Evolutionary conservation across 2,329 filamentous ascomycete genomes (phyloP).

Genomic region (Basipetospora chlamydospora): DNA sequence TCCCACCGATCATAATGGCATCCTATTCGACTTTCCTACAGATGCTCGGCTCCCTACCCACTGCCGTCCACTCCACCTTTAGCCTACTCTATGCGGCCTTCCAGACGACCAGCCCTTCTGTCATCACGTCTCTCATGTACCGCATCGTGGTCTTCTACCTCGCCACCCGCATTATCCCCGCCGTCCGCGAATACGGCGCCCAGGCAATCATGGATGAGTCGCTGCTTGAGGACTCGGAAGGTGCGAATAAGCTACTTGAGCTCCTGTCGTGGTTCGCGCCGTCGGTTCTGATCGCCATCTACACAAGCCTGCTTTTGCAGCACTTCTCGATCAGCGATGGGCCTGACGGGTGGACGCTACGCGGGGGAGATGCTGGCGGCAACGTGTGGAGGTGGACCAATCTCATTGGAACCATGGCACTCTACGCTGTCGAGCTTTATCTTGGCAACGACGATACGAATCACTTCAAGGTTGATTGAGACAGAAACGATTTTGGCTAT

Average conservation of each 20-base stretch:
- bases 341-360: constrained; percentile 66
- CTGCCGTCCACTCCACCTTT: constrained; percentile 67
- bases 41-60: constrained; percentile 68
- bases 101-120: constrained; percentile 87
- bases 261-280: constrained; percentile 90
- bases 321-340: constrained; percentile 74
- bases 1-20: constrained; percentile 96
- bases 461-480: constrained; percentile 95
- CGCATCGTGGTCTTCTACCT: constrained; percentile 91
- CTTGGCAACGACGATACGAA: constrained; percentile 74
- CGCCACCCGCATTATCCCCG: constrained; percentile 88
- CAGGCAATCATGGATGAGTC: constrained; percentile 73
- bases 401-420: constrained; percentile 69
- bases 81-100: constrained; percentile 83
- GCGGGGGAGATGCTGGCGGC: constrained; percentile 65
- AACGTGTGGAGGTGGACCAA: constrained; percentile 94
- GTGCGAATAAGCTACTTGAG: constrained; percentile 64
- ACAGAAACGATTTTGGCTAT: too few relatives aligned
- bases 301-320: constrained; percentile 88
- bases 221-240: constrained; percentile 71
- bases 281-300: constrained; percentile 86
- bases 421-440: constrained; percentile 85
- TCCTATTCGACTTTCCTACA: constrained; percentile 88
- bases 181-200: constrained; percentile 75
- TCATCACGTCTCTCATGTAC: constrained; percentile 89